Conservation (phyloP, 2,329 filamentous ascomycete genomes). For the Trichoderma koningiopsis region DNA sequence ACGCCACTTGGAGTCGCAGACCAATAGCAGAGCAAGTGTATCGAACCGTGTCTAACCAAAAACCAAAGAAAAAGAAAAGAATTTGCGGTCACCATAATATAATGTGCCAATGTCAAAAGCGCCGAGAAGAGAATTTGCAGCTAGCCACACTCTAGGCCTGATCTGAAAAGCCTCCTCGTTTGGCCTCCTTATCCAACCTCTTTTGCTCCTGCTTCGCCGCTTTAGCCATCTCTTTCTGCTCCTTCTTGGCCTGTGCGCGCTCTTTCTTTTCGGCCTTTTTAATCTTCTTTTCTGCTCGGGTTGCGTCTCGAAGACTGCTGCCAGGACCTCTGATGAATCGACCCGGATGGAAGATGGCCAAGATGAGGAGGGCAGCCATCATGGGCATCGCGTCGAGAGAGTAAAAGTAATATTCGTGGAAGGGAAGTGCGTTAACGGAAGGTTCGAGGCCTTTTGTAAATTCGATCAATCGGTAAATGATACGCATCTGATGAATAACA, state of each 20-base stretch:
- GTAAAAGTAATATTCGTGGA: conserved; percentile 21
- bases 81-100: not conserved
- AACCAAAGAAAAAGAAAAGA: not conserved
- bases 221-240: not conserved
- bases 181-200: not conserved
- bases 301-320: conserved; percentile 12
- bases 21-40: not conserved
- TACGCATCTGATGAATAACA: conserved; percentile 2
- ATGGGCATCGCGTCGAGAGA: conserved; percentile 13
- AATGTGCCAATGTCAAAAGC: not conserved
- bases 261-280: conserved; percentile 9
- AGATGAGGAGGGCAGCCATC: not conserved
- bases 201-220: conserved; percentile 1
- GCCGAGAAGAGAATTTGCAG: not conserved
- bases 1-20: not conserved
- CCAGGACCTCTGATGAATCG: not conserved
- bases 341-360: conserved; percentile 11
- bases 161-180: not conserved
- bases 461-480: conserved; percentile 9
- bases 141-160: not conserved
- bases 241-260: not conserved
- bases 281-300: not conserved
- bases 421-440: not conserved
- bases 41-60: not conserved
- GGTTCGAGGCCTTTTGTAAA: conserved; percentile 1